A percentile compares a stretch with the other conserved stretches of the same genome.
Evolutionary conservation across 768 basidiomycete genomes (phyloP).

Genomic region (Pilatotrama ljubarskyi): DNA sequence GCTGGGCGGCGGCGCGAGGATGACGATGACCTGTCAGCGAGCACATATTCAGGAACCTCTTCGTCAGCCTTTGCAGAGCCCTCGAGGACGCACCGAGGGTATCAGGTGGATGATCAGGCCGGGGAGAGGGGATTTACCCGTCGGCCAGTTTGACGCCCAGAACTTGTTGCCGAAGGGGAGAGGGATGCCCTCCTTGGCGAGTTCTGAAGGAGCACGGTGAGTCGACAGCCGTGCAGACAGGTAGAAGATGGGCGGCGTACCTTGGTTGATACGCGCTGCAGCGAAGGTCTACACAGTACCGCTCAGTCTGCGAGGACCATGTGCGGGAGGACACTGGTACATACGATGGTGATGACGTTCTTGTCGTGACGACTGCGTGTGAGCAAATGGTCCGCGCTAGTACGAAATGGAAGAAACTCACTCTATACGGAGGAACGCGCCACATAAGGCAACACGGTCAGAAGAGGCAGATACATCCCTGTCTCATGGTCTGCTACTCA

Average conservation of each 20-base stretch:
- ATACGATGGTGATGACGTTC: conserved; percentile 30
- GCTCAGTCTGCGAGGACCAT: background rate
- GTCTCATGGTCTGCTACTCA: conserved; percentile 12
- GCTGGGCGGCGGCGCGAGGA: conserved; percentile 51
- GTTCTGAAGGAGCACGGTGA: conserved; percentile 31
- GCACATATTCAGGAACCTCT: background rate
- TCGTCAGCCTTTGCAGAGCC: too few relatives aligned
- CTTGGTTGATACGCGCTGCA: conserved; percentile 55
- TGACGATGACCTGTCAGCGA: conserved; percentile 44
- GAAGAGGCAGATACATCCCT: conserved; percentile 16
- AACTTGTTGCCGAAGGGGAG: conserved; percentile 58
- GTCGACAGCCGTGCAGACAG: background rate
- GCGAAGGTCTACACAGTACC: conserved; percentile 44
- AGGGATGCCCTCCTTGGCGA: conserved; percentile 64
- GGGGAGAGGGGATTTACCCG: conserved; percentile 55
- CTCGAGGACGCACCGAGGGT: conserved; percentile 41
- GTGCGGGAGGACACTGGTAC: background rate
- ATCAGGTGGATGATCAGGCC: conserved; percentile 58
- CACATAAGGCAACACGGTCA: conserved; percentile 39
- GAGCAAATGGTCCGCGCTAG: too few relatives aligned
- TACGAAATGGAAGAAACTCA: background rate
- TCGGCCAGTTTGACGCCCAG: conserved; percentile 66
- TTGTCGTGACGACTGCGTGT: background rate
- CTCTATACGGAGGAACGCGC: conserved; percentile 32
- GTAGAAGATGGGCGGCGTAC: background rate